Evolutionary conservation across 257 asterid genomes (phyloP).

Genomic region (Ballota nigra): DNA sequence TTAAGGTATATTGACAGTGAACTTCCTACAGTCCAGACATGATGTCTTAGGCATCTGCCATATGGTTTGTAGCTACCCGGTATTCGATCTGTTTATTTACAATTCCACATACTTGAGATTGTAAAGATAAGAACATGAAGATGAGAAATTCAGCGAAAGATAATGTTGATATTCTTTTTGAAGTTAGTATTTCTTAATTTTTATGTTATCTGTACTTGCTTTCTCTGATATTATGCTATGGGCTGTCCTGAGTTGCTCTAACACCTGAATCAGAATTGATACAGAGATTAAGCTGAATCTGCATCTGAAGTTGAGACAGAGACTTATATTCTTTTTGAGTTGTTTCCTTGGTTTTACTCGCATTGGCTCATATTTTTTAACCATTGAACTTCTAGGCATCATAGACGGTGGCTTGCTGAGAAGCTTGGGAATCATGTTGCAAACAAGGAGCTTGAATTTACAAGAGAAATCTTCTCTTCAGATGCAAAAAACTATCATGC

Average conservation of each 20-base stretch:
- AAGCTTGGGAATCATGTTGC: constrained; percentile 59
- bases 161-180: neutral
- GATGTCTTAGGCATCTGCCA: too few species aligned
- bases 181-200: neutral
- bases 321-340: neutral
- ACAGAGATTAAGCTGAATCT: neutral
- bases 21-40: neutral
- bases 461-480: constrained; percentile 52
- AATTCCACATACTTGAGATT: neutral
- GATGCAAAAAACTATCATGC: constrained; percentile 98
- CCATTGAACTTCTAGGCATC: constrained; percentile 66
- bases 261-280: neutral
- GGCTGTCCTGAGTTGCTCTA: neutral
- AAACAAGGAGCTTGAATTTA: constrained; percentile 69
- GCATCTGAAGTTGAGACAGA: neutral
- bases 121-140: neutral
- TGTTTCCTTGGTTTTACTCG: constrained; percentile 1
- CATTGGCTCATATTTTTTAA: neutral
- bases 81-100: too few species aligned
- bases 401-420: constrained; percentile 94
- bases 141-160: neutral
- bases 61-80: too few species aligned
- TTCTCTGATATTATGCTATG: neutral
- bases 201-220: neutral
- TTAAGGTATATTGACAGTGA: neutral